A percentile compares a stretch with the other conserved stretches of the same genome.
Evolutionary conservation across 495 filamentous ascomycete species (phyloP).

Genomic region (Penicillium antarcticum): DNA sequence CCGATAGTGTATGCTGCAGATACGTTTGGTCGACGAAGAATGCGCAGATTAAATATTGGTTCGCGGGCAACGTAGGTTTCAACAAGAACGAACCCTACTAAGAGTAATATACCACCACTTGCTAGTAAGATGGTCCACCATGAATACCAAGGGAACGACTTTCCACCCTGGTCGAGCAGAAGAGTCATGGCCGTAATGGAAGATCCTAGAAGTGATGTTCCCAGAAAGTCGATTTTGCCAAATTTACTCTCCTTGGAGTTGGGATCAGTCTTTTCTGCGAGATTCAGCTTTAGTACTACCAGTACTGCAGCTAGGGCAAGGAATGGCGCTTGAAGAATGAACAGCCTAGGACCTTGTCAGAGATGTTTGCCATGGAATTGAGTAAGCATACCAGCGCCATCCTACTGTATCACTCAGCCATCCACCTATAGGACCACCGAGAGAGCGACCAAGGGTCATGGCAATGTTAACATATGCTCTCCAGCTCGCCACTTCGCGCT

Average conservation of each 20-base stretch:
- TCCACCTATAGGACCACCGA: conserved; percentile 64
- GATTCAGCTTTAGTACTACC: conserved; percentile 43
- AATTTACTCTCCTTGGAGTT: conserved; percentile 6
- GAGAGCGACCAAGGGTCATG: conserved; percentile 58
- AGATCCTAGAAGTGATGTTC: conserved; percentile 46
- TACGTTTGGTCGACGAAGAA: conserved; percentile 54
- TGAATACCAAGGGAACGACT: conserved; percentile 54
- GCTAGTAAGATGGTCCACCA: conserved; percentile 26
- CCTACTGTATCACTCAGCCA: conserved; percentile 62
- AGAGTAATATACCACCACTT: conserved; percentile 20
- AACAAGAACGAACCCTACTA: conserved; percentile 46
- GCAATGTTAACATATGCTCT: conserved; percentile 64
- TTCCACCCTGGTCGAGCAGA: conserved; percentile 58
- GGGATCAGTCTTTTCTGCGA: conserved; percentile 23
- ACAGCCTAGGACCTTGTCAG: conserved; percentile 46
- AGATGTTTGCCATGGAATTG: neutral
- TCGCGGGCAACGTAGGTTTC: conserved; percentile 52
- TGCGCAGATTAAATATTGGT: conserved; percentile 59
- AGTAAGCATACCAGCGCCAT: conserved; percentile 63
- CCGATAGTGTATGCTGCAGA: conserved; percentile 52
- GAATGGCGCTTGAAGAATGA: conserved; percentile 56
- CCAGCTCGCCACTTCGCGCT: conserved; percentile 66
- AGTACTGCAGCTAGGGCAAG: conserved; percentile 48
- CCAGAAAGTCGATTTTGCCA: conserved; percentile 58
- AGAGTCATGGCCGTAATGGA: conserved; percentile 48